Conservation (phyloP, 2,329 filamentous ascomycete genomes). For the Neofusicoccum parvum region DNA sequence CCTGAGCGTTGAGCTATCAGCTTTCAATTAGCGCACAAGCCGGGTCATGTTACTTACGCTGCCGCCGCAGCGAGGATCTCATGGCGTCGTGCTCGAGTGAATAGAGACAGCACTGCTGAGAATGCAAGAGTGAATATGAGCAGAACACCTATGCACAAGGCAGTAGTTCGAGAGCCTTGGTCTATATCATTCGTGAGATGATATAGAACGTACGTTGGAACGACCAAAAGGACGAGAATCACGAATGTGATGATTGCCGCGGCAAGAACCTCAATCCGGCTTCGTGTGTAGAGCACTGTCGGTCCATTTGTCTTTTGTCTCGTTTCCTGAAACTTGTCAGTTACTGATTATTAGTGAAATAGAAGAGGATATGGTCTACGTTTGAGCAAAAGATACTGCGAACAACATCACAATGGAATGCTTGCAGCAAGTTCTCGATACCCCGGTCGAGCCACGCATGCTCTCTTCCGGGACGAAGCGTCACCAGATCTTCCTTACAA, state of each 20-base stretch:
- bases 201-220: constrained; percentile 33
- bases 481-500: constrained; percentile 45
- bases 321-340: constrained; percentile 18
- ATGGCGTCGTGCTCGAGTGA: constrained; percentile 30
- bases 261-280: constrained; percentile 28
- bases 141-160: constrained; percentile 28
- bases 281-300: constrained; percentile 28
- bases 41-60: constrained; percentile 24
- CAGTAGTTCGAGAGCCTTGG: constrained; percentile 4
- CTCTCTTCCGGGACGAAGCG: constrained; percentile 41
- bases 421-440: constrained; percentile 32
- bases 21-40: background rate
- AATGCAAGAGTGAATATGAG: constrained; percentile 31
- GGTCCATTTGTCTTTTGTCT: constrained; percentile 23
- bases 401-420: background rate
- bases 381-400: background rate
- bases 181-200: constrained; percentile 26
- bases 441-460: constrained; percentile 43
- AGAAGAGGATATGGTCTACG: background rate
- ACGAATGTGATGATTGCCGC: constrained; percentile 30
- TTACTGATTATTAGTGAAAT: background rate
- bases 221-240: constrained; percentile 30
- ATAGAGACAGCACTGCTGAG: constrained; percentile 29
- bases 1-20: background rate
- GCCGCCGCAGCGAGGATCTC: constrained; percentile 32